These are phyloP conservation scores for Globisporangium ultimum DNA, from an alignment of 352 stramenopile species.

Conservation along the genomic window DNA sequence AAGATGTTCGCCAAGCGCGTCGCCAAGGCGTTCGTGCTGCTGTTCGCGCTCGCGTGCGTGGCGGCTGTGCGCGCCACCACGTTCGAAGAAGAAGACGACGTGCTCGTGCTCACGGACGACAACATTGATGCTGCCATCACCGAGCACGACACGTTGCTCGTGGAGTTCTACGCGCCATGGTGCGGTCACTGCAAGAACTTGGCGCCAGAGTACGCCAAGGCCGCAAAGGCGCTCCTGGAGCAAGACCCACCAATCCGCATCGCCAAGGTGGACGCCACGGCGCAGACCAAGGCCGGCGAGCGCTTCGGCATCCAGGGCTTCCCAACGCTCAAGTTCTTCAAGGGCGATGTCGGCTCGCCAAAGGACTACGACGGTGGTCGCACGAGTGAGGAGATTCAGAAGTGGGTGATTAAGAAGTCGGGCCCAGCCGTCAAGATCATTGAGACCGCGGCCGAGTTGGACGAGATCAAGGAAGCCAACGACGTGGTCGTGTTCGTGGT, in stretches of 20 bases:
- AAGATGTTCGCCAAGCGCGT: conserved; percentile 65
- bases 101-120: conserved; percentile 89
- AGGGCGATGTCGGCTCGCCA: conserved; percentile 67
- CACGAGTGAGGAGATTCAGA: conserved; percentile 83
- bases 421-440: conserved; percentile 85
- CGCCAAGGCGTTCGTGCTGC: conserved; percentile 36
- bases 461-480: conserved; percentile 74
- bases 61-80: conserved; percentile 32
- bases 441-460: conserved; percentile 62
- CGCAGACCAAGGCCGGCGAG: conserved; percentile 72
- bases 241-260: conserved; percentile 73
- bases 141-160: conserved; percentile 77
- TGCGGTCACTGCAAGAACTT: conserved; percentile 83
- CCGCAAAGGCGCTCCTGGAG: conserved; percentile 78
- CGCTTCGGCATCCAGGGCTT: conserved; percentile 86
- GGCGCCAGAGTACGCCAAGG: conserved; percentile 85
- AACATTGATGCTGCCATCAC: conserved; percentile 89
- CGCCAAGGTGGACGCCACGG: conserved; percentile 88
- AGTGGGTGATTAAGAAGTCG: conserved; percentile 91
- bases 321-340: conserved; percentile 93
- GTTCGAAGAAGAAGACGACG: conserved; percentile 87
- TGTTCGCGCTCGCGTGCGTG: conserved; percentile 46
- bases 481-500: conserved; percentile 86
- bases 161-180: conserved; percentile 82
- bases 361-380: conserved; percentile 90